Evolutionary conservation across 2,329 filamentous ascomycete species (phyloP).

Genomic region (Nigrospora oryzae): DNA sequence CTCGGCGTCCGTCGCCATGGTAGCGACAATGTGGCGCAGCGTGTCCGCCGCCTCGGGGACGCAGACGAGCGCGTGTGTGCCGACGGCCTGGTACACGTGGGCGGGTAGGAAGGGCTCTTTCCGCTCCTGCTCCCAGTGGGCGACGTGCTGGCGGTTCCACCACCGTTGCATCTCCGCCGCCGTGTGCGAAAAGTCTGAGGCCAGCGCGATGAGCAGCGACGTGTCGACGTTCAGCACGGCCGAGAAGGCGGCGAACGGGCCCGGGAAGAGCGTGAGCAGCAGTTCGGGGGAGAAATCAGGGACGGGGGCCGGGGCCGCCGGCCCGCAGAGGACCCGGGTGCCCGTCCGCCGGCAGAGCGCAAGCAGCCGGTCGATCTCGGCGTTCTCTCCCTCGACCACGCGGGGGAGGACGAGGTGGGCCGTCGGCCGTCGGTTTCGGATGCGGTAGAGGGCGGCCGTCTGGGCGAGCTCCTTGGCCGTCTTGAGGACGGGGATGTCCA

Average conservation of each 20-base stretch:
- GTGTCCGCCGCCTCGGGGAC: constrained; percentile 56
- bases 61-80: constrained; percentile 50
- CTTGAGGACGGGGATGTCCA: constrained; percentile 20
- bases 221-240: constrained; percentile 50
- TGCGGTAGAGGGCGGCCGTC: constrained; percentile 16
- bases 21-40: constrained; percentile 58
- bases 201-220: constrained; percentile 63
- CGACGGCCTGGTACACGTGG: constrained; percentile 54
- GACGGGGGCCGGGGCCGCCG: constrained; percentile 8
- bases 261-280: constrained; percentile 17
- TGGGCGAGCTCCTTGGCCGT: constrained; percentile 14
- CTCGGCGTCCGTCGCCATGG: constrained; percentile 54
- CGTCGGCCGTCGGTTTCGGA: constrained; percentile 13
- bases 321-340: constrained; percentile 13
- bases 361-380: constrained; percentile 16
- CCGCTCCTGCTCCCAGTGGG: constrained; percentile 57
- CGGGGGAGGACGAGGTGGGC: constrained; percentile 17
- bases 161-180: constrained; percentile 24
- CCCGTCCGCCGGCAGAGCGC: constrained; percentile 15
- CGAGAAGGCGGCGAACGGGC: constrained; percentile 14
- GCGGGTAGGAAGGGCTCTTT: constrained; percentile 49
- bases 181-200: constrained; percentile 63
- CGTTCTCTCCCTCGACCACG: constrained; percentile 13
- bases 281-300: constrained; percentile 11
- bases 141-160: constrained; percentile 49